Evolutionary conservation across 2,329 filamentous ascomycete species (phyloP).

Genomic region (Cladosporium sphaerospermum): DNA sequence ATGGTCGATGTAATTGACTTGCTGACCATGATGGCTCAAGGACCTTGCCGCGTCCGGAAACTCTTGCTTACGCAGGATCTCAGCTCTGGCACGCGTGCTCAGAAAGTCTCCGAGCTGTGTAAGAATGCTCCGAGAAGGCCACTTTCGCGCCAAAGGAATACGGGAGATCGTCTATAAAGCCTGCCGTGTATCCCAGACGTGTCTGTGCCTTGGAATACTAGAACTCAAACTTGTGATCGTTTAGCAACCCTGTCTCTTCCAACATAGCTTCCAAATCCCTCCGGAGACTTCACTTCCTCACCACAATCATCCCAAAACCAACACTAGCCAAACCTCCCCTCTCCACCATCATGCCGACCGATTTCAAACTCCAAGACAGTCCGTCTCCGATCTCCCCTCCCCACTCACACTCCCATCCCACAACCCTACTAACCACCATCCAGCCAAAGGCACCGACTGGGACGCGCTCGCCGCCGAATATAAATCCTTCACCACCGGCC

Average conservation of each 20-base stretch:
- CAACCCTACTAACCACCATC: background rate
- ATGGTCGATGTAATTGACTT: no score
- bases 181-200: no score
- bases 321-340: background rate
- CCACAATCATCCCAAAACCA: background rate
- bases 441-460: constrained; percentile 22
- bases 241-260: background rate
- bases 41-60: no score
- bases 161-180: no score
- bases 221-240: no score
- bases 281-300: background rate
- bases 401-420: background rate
- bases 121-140: no score
- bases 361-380: constrained; percentile 4
- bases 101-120: no score
- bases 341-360: background rate
- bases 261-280: background rate
- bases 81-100: no score
- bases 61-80: no score
- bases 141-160: no score
- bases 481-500: constrained; percentile 16
- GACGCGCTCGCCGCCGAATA: constrained; percentile 19
- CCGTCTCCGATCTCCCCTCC: background rate
- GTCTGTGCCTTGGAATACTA: no score
- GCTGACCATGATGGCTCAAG: no score